Percentiles rank a stretch among this genome's conserved stretches.
Conservation (phyloP, 2,329 filamentous ascomycete genomes). For the Penicillium sp. region DNA sequence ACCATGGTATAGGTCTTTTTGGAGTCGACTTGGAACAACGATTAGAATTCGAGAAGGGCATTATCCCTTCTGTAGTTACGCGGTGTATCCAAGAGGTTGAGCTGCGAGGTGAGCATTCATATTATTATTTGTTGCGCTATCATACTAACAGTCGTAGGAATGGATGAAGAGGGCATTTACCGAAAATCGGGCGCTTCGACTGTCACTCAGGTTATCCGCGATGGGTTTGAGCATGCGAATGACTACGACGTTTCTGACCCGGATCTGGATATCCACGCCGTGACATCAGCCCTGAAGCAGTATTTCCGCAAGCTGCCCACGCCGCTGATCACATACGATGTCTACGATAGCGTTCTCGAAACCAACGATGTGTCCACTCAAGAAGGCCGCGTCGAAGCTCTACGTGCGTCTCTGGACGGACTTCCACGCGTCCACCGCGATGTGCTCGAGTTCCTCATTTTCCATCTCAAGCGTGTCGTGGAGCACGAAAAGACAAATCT, state of each 20-base stretch:
- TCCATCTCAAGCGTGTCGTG: conserved; percentile 86
- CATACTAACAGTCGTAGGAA: conserved; percentile 44
- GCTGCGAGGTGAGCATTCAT: conserved; percentile 62
- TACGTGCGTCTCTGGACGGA: conserved; percentile 69
- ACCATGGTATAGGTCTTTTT: conserved; percentile 56
- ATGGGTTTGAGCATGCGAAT: conserved; percentile 79
- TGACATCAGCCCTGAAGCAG: conserved; percentile 93
- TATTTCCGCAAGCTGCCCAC: conserved; percentile 92
- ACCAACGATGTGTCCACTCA: conserved; percentile 59
- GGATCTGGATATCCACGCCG: conserved; percentile 89
- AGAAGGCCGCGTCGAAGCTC: conserved; percentile 64
- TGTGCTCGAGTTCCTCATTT: conserved; percentile 87
- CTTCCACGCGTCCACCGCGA: conserved; percentile 82
- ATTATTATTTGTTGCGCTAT: neutral
- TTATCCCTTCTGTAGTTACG: conserved; percentile 85
- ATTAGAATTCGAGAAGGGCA: conserved; percentile 80
- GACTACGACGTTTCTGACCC: conserved; percentile 93
- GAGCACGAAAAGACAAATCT: conserved; percentile 78
- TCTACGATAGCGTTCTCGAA: conserved; percentile 86
- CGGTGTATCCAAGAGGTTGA: conserved; percentile 97
- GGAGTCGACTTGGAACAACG: conserved; percentile 84
- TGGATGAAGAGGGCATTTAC: conserved; percentile 97
- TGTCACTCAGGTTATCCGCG: conserved; percentile 83
- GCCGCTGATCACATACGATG: conserved; percentile 84
- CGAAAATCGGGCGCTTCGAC: conserved; percentile 92